Evolutionary conservation across 441 rosid genomes (phyloP).

Genomic region (Gossypium trilobum): DNA sequence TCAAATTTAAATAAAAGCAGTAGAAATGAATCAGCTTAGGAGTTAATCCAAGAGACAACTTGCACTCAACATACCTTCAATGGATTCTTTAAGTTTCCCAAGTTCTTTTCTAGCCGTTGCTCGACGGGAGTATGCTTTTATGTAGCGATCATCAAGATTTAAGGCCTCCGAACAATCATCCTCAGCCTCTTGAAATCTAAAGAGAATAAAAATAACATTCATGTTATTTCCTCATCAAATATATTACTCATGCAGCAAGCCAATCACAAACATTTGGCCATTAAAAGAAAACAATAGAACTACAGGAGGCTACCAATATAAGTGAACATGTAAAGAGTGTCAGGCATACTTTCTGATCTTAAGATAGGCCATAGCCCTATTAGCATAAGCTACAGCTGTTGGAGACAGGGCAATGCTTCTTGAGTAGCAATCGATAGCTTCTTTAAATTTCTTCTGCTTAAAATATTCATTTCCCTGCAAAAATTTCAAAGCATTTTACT

Average conservation of each 20-base stretch:
- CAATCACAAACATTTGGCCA: not conserved
- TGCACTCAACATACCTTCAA: constrained; percentile 46
- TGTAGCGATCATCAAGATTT: constrained; percentile 76
- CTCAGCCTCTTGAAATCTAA: constrained; percentile 76
- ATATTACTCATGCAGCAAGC: not conserved
- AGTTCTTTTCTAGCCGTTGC: constrained; percentile 82
- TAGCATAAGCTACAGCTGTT: constrained; percentile 77
- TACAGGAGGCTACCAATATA: not conserved
- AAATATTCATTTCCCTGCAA: constrained; percentile 77
- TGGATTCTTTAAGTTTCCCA: constrained; percentile 56
- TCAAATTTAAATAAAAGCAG: constrained; percentile 11
- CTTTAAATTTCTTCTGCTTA: constrained; percentile 73
- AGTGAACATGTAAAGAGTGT: not conserved
- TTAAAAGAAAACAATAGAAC: not conserved
- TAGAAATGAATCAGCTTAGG: not conserved
- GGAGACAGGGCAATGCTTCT: constrained; percentile 84
- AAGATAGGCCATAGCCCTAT: constrained; percentile 91
- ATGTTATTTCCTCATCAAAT: not conserved
- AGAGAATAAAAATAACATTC: not conserved
- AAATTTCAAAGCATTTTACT: not conserved
- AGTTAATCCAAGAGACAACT: not conserved
- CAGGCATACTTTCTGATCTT: constrained; percentile 55
- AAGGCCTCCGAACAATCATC: constrained; percentile 89
- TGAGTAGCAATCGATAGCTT: constrained; percentile 81
- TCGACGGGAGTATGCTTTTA: constrained; percentile 85